Conservation (phyloP, 2,329 filamentous ascomycete genomes). For the Neopestalotiopsis clavispora region DNA sequence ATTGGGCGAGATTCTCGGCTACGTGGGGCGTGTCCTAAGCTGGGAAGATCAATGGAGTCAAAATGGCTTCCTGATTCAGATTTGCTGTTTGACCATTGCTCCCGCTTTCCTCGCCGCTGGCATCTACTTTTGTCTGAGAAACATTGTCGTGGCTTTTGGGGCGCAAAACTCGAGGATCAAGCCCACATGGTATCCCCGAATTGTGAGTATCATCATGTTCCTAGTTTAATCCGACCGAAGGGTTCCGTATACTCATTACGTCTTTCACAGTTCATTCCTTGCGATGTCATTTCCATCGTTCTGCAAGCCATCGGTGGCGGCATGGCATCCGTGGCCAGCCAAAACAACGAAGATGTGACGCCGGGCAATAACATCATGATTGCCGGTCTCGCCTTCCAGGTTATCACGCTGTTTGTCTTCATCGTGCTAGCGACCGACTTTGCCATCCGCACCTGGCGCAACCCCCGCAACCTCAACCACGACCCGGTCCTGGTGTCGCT, state of each 20-base stretch:
- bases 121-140: slow-evolving; percentile 65
- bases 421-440: slow-evolving; percentile 56
- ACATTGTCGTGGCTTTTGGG: slow-evolving; percentile 54
- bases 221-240: neutral
- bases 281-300: slow-evolving; percentile 64
- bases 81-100: slow-evolving; percentile 66
- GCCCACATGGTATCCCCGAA: slow-evolving; percentile 52
- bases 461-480: slow-evolving; percentile 43
- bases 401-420: slow-evolving; percentile 61
- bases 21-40: slow-evolving; percentile 61
- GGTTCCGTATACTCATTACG: neutral
- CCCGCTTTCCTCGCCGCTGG: slow-evolving; percentile 69
- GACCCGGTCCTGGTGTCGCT: slow-evolving; percentile 40
- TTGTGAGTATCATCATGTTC: slow-evolving; percentile 40
- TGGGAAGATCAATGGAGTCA: slow-evolving; percentile 57
- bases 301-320: slow-evolving; percentile 67
- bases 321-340: slow-evolving; percentile 49
- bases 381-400: slow-evolving; percentile 67
- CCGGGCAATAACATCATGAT: slow-evolving; percentile 67
- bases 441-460: slow-evolving; percentile 43
- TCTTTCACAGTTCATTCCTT: slow-evolving; percentile 59
- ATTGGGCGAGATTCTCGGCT: slow-evolving; percentile 62
- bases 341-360: slow-evolving; percentile 38
- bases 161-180: slow-evolving; percentile 52
- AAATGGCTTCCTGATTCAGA: slow-evolving; percentile 58